phyloP scores from a whole-genome alignment of 495 filamentous ascomycete genomes.

The Cladorrhinum samala region DNA sequence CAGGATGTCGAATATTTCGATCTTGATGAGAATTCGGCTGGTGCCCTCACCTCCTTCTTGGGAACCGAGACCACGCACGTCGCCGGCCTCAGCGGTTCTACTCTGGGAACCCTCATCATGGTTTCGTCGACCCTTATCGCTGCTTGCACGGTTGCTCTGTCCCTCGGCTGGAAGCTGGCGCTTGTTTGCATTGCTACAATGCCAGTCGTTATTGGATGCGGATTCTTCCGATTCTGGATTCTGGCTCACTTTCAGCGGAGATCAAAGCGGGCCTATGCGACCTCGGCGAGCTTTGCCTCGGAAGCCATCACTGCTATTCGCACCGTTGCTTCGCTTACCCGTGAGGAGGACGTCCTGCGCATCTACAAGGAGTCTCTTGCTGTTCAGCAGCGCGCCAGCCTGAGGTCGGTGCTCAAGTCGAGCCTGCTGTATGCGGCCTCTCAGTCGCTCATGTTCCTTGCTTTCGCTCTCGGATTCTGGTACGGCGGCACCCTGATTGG shows the following conservation, averaged over 20 bases:
- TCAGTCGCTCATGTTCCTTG: constrained; percentile 74
- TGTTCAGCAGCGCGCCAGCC: constrained; percentile 23
- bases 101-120: constrained; percentile 72
- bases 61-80: constrained; percentile 82
- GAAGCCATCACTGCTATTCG: constrained; percentile 86
- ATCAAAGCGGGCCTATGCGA: constrained; percentile 66
- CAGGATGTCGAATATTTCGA: constrained; percentile 92
- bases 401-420: constrained; percentile 30
- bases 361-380: constrained; percentile 48
- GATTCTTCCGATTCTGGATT: constrained; percentile 71
- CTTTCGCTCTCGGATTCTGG: constrained; percentile 77
- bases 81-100: constrained; percentile 73
- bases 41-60: constrained; percentile 77
- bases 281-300: constrained; percentile 75
- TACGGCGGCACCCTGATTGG: constrained; percentile 73
- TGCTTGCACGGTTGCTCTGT: constrained; percentile 56
- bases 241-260: constrained; percentile 68
- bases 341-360: constrained; percentile 59
- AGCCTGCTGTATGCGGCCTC: constrained; percentile 65
- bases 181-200: constrained; percentile 79
- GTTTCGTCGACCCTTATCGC: constrained; percentile 69
- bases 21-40: constrained; percentile 71
- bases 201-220: constrained; percentile 73
- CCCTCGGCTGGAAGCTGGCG: constrained; percentile 84
- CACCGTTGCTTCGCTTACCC: constrained; percentile 70